phyloP scores from a whole-genome alignment of 106 monocot species.

The Allium fistulosum region DNA sequence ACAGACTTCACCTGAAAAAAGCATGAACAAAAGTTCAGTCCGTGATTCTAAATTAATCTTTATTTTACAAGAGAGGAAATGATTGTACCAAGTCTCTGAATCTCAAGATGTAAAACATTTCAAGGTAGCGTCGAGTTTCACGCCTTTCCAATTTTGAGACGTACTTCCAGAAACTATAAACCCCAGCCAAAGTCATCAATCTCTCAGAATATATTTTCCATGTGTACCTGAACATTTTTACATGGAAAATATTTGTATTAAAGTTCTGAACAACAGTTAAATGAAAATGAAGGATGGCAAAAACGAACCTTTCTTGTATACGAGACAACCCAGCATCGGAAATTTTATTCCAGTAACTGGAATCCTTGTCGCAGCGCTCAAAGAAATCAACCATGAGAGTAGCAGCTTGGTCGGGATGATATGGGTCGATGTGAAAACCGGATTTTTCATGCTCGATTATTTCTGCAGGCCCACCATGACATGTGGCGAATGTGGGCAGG shows the following conservation, averaged over 20 bases:
- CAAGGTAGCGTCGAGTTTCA: slow-evolving; percentile 74
- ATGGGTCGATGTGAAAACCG: slow-evolving; percentile 97
- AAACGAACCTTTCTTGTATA: slow-evolving; percentile 62
- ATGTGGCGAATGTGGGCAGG: slow-evolving; percentile 93
- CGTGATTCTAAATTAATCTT: too few relatives aligned
- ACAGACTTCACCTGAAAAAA: slow-evolving; percentile 11
- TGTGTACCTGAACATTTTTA: slow-evolving; percentile 56
- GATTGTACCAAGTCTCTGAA: slow-evolving; percentile 71
- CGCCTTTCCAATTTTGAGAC: slow-evolving; percentile 91
- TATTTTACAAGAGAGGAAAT: too few relatives aligned
- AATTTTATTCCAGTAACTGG: slow-evolving; percentile 53
- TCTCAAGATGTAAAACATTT: slow-evolving; percentile 98
- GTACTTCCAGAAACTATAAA: slow-evolving; percentile 93
- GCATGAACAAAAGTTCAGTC: background rate
- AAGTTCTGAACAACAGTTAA: too few relatives aligned
- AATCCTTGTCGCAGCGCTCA: slow-evolving; percentile 43
- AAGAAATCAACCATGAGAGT: slow-evolving; percentile 58
- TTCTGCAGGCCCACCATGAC: slow-evolving; percentile 90
- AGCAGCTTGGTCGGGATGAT: slow-evolving; percentile 69
- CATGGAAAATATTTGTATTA: background rate
- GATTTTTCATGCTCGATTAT: slow-evolving; percentile 85
- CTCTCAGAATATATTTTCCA: slow-evolving; percentile 91
- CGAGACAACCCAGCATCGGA: slow-evolving; percentile 56
- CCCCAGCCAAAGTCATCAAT: slow-evolving; percentile 85
- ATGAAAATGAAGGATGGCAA: background rate